These are phyloP conservation scores for Colletotrichum australisinense DNA, from an alignment of 2,329 filamentous ascomycete genomes.

Conservation along the genomic window DNA sequence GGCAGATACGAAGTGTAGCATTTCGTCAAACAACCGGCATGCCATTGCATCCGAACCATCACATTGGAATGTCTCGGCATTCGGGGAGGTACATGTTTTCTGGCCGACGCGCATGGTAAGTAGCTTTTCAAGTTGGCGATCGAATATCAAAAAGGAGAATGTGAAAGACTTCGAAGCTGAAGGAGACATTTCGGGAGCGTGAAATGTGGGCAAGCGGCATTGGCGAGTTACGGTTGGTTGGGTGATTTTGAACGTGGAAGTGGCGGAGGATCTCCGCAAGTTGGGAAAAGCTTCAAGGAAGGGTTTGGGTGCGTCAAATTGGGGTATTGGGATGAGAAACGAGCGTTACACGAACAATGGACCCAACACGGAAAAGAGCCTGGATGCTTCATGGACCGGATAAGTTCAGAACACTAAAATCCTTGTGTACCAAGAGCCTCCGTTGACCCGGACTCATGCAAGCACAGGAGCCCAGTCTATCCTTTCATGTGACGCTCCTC, in stretches of 20 bases:
- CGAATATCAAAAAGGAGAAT: too few species aligned
- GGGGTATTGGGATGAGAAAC: neutral
- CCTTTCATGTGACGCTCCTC: neutral
- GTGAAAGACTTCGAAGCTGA: too few species aligned
- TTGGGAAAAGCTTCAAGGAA: neutral
- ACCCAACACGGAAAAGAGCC: neutral
- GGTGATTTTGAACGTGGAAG: neutral
- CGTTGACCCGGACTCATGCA: too few species aligned
- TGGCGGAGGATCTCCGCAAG: slow-evolving; percentile 26
- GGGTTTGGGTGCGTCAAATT: neutral
- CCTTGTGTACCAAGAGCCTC: neutral
- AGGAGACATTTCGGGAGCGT: too few species aligned
- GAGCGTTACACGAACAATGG: neutral
- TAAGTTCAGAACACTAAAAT: neutral
- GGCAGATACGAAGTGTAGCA: neutral
- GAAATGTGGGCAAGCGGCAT: slow-evolving; percentile 28
- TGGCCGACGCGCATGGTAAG: neutral
- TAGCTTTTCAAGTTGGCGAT: neutral
- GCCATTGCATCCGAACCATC: neutral
- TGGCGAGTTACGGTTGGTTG: slow-evolving; percentile 3
- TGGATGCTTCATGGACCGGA: neutral
- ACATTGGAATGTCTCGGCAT: neutral
- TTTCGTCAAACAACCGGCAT: neutral
- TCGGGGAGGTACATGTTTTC: neutral
- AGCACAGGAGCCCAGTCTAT: neutral